These are phyloP conservation scores for Globisporangium lucens DNA, from an alignment of 352 stramenopile genomes.

Conservation along the genomic window DNA sequence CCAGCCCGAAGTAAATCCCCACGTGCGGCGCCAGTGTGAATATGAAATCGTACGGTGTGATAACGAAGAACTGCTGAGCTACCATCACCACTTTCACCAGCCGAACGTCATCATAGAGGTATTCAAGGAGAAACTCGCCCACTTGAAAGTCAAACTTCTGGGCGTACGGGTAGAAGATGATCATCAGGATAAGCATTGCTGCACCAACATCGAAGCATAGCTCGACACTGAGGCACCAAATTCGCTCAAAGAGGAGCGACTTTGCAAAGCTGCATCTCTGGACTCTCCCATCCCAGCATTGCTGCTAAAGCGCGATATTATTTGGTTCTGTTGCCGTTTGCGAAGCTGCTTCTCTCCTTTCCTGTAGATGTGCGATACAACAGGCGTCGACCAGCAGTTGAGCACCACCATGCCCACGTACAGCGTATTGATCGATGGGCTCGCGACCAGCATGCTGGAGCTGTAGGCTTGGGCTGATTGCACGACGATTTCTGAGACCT, in stretches of 20 bases:
- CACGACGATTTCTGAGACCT: conserved; percentile 1
- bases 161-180: conserved; percentile 1
- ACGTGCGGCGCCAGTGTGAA: conserved; percentile 20
- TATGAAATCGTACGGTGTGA: conserved; percentile 1
- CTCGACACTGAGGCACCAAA: conserved; percentile 1
- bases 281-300: background rate
- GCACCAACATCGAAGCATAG: background rate
- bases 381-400: conserved; percentile 3
- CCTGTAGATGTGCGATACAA: background rate
- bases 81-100: conserved; percentile 10
- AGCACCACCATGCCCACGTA: background rate
- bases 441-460: conserved; percentile 7
- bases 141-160: conserved; percentile 1
- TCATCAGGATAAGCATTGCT: conserved; percentile 1
- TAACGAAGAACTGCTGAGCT: conserved; percentile 6
- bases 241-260: background rate
- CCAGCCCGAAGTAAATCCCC: background rate
- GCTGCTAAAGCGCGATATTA: background rate
- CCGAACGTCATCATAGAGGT: conserved; percentile 7
- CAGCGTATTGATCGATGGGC: conserved; percentile 1
- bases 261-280: background rate
- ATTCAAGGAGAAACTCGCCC: background rate
- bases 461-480: conserved; percentile 7
- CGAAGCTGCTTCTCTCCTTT: background rate
- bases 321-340: background rate